phyloP scores from a whole-genome alignment of 352 stramenopile genomes.

The Globisporangium spiculum region DNA sequence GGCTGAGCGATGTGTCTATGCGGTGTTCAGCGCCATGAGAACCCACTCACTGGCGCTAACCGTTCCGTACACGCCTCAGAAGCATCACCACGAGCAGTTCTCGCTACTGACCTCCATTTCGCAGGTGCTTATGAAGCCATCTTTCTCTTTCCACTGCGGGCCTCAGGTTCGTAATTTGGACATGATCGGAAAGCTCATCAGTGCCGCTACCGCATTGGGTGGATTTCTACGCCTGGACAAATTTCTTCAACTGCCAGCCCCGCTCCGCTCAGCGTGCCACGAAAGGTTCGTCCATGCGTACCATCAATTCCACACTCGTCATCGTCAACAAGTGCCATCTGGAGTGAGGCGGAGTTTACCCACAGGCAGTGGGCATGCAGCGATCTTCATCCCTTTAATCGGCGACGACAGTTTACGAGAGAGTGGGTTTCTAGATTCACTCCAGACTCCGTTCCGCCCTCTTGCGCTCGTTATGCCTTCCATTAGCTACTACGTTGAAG shows the following conservation, averaged over 20 bases:
- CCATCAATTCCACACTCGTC: conserved; percentile 1
- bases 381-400: conserved; percentile 30
- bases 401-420: background rate
- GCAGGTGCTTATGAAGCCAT: conserved; percentile 28
- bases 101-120: conserved; percentile 23
- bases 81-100: conserved; percentile 7
- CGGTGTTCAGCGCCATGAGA: conserved; percentile 40
- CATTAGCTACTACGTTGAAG: conserved; percentile 28
- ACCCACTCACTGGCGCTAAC: conserved; percentile 28
- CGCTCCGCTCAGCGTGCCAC: conserved; percentile 10
- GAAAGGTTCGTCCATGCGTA: conserved; percentile 1
- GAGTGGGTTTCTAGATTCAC: conserved; percentile 25
- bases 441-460: conserved; percentile 31
- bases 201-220: conserved; percentile 1
- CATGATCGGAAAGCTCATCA: conserved; percentile 1
- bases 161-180: conserved; percentile 1
- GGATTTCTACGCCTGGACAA: conserved; percentile 5
- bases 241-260: conserved; percentile 3
- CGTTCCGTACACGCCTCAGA: conserved; percentile 19
- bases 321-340: background rate
- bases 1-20: conserved; percentile 49
- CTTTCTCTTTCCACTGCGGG: conserved; percentile 7
- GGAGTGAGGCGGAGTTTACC: background rate
- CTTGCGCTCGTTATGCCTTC: conserved; percentile 24
- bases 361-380: background rate